Conservation (phyloP, 768 basidiomycete genomes). For the Amanita subjunquillea region DNA sequence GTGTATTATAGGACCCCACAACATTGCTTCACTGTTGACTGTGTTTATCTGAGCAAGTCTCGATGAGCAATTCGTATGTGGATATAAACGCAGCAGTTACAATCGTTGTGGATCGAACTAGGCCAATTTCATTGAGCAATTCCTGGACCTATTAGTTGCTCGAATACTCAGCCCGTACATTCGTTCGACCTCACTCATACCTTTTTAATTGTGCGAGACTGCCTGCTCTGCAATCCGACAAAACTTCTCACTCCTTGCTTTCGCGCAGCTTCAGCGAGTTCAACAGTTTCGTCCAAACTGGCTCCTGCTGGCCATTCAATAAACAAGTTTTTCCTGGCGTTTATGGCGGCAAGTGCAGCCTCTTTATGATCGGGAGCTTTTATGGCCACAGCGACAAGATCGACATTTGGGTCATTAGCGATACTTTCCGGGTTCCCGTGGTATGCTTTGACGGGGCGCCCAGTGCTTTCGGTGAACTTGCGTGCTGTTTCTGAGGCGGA, state of each 20-base stretch:
- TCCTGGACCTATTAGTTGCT: no score
- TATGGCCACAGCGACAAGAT: slow-evolving; percentile 25
- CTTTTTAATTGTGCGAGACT: slow-evolving; percentile 18
- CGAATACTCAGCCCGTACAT: no score
- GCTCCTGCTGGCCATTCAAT: slow-evolving; percentile 30
- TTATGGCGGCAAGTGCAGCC: slow-evolving; percentile 20
- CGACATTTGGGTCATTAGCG: slow-evolving; percentile 24
- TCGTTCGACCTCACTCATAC: slow-evolving; percentile 7
- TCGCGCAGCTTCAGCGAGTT: slow-evolving; percentile 22
- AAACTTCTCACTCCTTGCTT: slow-evolving; percentile 19
- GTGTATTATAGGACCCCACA: no score
- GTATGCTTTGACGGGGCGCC: slow-evolving; percentile 21
- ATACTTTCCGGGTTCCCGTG: slow-evolving; percentile 19
- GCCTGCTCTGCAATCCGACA: slow-evolving; percentile 24
- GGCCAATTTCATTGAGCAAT: no score
- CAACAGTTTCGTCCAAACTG: slow-evolving; percentile 19
- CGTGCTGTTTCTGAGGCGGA: slow-evolving; percentile 20
- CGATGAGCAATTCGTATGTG: no score
- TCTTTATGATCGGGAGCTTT: slow-evolving; percentile 19
- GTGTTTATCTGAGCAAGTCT: no score
- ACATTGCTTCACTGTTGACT: no score
- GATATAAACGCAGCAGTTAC: no score
- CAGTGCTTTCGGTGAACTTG: slow-evolving; percentile 17
- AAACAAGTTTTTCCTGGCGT: slow-evolving; percentile 27
- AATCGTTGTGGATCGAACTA: no score